Base-by-base conservation (phyloP, 257 asterid genomes). In the Datura wrightii region DNA sequence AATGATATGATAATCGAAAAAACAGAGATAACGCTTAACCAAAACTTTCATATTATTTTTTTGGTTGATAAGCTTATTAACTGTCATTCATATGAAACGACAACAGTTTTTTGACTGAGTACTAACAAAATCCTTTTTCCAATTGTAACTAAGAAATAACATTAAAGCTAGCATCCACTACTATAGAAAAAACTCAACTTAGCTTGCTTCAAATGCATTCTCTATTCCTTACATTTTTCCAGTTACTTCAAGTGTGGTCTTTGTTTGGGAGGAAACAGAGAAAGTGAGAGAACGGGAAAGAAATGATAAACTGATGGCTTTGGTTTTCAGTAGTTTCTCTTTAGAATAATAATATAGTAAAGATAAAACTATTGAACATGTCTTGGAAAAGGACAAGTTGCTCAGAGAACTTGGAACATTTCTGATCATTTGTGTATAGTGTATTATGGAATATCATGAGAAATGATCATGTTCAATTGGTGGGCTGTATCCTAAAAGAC, bases 381-480 rank as follows among this genome's bases (percentile, higher is more conserved):
- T 67, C 74, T 34, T 66, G 10, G 74, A 14, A 3, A 1, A 36
- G 19, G 74, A 66, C 37, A 36, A 36, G 44, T 6, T 66, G 76
- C 76, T 67, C 76, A 67, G 50, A 15, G 14, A 67, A 67, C 76
- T 7, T 67, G 76, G 76, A 15, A 67, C 6, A 65, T 67, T 37
- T 0, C 3, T 67, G 76, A 37, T 37, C 24, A 24, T 7, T 15
- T 2, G 50, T 10, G 24, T 67, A 1, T 37, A 6, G 31, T 15
- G 46, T 67, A 67, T 67, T 67, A 39, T 67, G 10, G 50, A 37
- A 37, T 67, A 37, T 31, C 48, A 66, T 36, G 10, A 31, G 72
- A 65, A 65, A 11, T 36, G 19, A 6, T 6, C 74, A 5, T 66
- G 19, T 6, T 66, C 74, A 66, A 66, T 36, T 66, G n/a, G 10